Evolutionary conservation across 139 green algal genomes (phyloP).

Genomic region (Marvania coccoides): DNA sequence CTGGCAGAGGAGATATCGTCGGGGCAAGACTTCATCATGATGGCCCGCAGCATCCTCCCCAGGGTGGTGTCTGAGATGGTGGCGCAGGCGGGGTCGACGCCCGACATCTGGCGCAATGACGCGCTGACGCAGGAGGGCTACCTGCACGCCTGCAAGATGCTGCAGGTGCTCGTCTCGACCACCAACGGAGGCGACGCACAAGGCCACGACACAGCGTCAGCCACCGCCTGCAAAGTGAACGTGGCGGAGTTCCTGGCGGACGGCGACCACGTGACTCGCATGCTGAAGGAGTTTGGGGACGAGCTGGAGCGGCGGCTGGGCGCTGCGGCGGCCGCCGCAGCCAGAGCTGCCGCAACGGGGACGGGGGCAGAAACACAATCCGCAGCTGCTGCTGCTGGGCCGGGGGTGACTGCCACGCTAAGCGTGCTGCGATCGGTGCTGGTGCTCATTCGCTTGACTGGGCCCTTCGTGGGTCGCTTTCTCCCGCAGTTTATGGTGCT

Average conservation of each 20-base stretch:
- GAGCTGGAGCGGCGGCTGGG: slow-evolving; percentile 21
- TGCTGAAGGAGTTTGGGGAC: slow-evolving; percentile 47
- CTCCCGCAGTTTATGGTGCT: slow-evolving; percentile 50
- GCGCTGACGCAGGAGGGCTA: background rate
- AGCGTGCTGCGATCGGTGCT: slow-evolving; percentile 28
- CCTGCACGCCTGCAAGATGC: background rate
- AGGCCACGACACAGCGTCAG: background rate
- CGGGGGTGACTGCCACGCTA: background rate
- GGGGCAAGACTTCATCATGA: slow-evolving; percentile 26
- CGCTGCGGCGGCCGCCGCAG: background rate
- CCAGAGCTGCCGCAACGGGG: background rate
- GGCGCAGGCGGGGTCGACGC: background rate
- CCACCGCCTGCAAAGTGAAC: background rate
- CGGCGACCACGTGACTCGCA: slow-evolving; percentile 39
- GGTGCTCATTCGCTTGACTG: slow-evolving; percentile 34
- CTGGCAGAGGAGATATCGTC: slow-evolving; percentile 34
- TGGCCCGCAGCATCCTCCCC: slow-evolving; percentile 16
- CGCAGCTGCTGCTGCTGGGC: background rate
- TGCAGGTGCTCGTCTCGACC: slow-evolving; percentile 5
- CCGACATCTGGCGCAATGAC: slow-evolving; percentile 5
- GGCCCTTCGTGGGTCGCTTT: slow-evolving; percentile 30
- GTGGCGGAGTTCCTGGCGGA: slow-evolving; percentile 30
- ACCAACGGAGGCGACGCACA: background rate
- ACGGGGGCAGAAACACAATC: no score
- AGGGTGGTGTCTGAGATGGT: slow-evolving; percentile 37